Evolutionary conservation across 768 basidiomycete genomes (phyloP).

Genomic region (Tylopilus cervinicoccineus): DNA sequence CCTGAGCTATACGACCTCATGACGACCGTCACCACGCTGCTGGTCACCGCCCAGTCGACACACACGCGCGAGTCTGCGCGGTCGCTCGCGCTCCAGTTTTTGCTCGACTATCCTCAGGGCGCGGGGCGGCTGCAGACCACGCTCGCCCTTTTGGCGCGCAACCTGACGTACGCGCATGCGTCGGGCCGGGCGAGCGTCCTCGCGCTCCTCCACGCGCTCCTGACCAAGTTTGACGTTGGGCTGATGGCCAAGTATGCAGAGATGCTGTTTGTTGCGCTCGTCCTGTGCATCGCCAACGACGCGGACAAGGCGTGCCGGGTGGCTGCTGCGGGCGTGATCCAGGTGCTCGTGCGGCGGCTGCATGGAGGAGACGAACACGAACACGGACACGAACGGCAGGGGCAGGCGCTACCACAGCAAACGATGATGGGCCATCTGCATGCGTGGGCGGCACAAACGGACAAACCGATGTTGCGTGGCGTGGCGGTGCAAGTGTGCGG

Average conservation of each 20-base stretch:
- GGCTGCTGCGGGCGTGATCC: slow-evolving; percentile 82
- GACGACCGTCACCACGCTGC: slow-evolving; percentile 86
- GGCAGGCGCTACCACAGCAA: slow-evolving; percentile 47
- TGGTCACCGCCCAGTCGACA: slow-evolving; percentile 89
- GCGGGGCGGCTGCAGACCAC: slow-evolving; percentile 83
- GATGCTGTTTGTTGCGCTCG: slow-evolving; percentile 85
- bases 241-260: slow-evolving; percentile 80
- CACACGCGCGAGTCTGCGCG: slow-evolving; percentile 92
- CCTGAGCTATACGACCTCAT: slow-evolving; percentile 97
- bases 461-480: slow-evolving; percentile 57
- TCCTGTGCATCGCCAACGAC: slow-evolving; percentile 94
- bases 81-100: slow-evolving; percentile 84
- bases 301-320: slow-evolving; percentile 85
- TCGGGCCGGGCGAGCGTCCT: slow-evolving; percentile 91
- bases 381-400: too few relatives aligned
- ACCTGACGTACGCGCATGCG: slow-evolving; percentile 86
- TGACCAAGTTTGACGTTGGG: slow-evolving; percentile 76
- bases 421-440: slow-evolving; percentile 68
- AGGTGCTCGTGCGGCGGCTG: slow-evolving; percentile 66
- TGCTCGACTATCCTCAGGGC: slow-evolving; percentile 96
- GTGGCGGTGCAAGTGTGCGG: slow-evolving; percentile 84
- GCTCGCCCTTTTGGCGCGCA: slow-evolving; percentile 90
- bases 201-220: slow-evolving; percentile 82
- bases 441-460: slow-evolving; percentile 67
- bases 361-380: slow-evolving; percentile 55